Percentiles rank a stretch among this genome's conserved stretches.
Conservation (phyloP, 345 rosid genomes). For the Eucalyptus shirleyi region DNA sequence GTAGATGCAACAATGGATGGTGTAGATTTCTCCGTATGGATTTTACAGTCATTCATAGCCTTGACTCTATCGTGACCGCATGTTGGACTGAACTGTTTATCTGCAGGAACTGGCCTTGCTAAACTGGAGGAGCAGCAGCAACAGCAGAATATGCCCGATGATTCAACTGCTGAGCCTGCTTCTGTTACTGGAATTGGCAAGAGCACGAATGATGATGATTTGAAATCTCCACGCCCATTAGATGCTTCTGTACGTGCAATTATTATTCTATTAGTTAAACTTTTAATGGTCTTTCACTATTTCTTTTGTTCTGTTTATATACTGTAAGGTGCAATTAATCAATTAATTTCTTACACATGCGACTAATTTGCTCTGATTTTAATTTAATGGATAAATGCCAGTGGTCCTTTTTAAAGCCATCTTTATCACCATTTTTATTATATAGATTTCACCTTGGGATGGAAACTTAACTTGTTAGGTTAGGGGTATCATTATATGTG, state of each 20-base stretch:
- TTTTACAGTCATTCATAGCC: not conserved
- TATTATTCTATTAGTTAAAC: not conserved
- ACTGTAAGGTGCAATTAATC: not conserved
- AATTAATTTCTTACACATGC: not conserved
- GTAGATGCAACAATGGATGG: not conserved
- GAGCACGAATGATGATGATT: slow-evolving; percentile 61
- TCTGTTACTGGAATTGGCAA: slow-evolving; percentile 31
- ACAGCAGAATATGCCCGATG: slow-evolving; percentile 54
- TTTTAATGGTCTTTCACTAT: not conserved
- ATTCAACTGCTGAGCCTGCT: slow-evolving; percentile 45
- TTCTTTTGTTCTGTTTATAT: not conserved
- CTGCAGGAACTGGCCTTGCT: slow-evolving; percentile 45
- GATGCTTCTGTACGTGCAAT: slow-evolving; percentile 21
- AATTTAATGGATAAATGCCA: not conserved
- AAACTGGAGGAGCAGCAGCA: slow-evolving; percentile 67
- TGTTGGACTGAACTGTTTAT: not conserved
- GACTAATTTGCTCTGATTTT: not conserved
- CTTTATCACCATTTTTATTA: not conserved
- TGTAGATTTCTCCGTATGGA: not conserved
- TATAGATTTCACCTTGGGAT: not conserved
- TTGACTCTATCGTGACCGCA: not conserved
- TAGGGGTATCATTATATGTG: not conserved
- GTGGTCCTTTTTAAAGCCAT: not conserved
- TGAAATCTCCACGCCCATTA: slow-evolving; percentile 31
- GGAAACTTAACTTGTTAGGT: not conserved